These are phyloP conservation scores for Vitis cinerea DNA, from an alignment of 164 flowering plant genomes.

Conservation along the genomic window DNA sequence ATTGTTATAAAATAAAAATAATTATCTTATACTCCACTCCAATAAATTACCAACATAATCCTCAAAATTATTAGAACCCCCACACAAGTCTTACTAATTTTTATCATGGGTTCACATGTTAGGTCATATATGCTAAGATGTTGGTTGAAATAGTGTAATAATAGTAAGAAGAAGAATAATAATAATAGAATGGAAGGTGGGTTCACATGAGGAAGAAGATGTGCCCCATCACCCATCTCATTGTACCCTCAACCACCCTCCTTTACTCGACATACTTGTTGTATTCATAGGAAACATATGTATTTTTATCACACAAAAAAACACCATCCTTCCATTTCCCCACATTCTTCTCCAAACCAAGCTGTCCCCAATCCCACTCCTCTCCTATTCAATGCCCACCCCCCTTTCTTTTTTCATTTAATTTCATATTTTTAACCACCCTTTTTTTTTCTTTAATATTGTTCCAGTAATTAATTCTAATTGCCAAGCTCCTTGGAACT, in stretches of 20 bases:
- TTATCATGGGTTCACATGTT: no score
- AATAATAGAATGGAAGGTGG: slow-evolving; percentile 1
- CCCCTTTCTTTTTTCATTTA: slow-evolving; percentile 10
- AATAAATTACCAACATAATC: no score
- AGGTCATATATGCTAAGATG: no score
- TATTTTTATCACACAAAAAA: slow-evolving; percentile 16
- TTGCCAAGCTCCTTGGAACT: background rate
- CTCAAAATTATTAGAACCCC: no score
- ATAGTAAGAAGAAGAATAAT: no score
- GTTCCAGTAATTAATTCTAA: background rate
- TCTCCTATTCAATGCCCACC: slow-evolving; percentile 18
- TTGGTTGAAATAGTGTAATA: no score
- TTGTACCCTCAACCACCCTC: slow-evolving; percentile 33
- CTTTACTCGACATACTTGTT: slow-evolving; percentile 34
- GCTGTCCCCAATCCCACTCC: slow-evolving; percentile 32
- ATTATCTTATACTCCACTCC: no score
- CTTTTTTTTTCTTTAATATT: background rate
- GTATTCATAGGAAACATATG: slow-evolving; percentile 46
- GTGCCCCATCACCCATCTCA: slow-evolving; percentile 10
- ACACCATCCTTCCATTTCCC: slow-evolving; percentile 20
- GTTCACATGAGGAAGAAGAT: slow-evolving; percentile 7
- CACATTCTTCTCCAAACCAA: slow-evolving; percentile 28
- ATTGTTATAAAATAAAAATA: no score
- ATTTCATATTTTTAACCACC: no score
- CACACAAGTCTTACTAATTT: no score